A percentile compares a stretch with the other conserved stretches of the same genome.
These are phyloP conservation scores for Chloranthus sessilifolius DNA, from an alignment of 164 flowering plant species.

Conservation along the genomic window DNA sequence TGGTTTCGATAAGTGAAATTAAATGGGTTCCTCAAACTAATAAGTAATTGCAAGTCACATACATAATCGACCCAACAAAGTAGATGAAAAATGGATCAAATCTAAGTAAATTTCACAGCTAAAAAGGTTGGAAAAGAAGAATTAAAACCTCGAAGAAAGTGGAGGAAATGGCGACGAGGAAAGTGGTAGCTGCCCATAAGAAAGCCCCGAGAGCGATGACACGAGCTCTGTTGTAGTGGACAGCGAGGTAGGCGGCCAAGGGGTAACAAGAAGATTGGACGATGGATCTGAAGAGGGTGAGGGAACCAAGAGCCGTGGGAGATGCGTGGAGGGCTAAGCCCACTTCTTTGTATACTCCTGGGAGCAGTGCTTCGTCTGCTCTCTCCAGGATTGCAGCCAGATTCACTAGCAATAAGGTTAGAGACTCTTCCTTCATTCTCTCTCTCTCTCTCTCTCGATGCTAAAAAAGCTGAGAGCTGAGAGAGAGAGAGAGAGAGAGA, in stretches of 20 bases:
- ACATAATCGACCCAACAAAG: no score
- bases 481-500: no score
- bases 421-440: conserved; percentile 43
- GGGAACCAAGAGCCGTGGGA: conserved; percentile 69
- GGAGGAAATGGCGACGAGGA: conserved; percentile 76
- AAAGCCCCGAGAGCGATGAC: conserved; percentile 83
- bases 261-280: conserved; percentile 82
- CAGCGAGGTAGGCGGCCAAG: conserved; percentile 65
- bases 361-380: conserved; percentile 82
- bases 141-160: conserved; percentile 59
- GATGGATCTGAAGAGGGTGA: conserved; percentile 72
- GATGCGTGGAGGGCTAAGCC: conserved; percentile 74
- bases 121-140: background rate
- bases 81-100: no score
- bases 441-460: background rate
- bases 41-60: no score
- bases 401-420: conserved; percentile 67
- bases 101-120: no score
- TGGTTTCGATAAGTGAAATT: no score
- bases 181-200: conserved; percentile 90
- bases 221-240: conserved; percentile 65
- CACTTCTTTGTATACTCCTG: conserved; percentile 81
- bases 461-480: no score
- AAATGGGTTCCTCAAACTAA: no score
- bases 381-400: conserved; percentile 81